A percentile compares a stretch with the other conserved stretches of the same genome.
phyloP scores from a whole-genome alignment of 78 protist genomes.

The Salpingoeca rosetta region DNA sequence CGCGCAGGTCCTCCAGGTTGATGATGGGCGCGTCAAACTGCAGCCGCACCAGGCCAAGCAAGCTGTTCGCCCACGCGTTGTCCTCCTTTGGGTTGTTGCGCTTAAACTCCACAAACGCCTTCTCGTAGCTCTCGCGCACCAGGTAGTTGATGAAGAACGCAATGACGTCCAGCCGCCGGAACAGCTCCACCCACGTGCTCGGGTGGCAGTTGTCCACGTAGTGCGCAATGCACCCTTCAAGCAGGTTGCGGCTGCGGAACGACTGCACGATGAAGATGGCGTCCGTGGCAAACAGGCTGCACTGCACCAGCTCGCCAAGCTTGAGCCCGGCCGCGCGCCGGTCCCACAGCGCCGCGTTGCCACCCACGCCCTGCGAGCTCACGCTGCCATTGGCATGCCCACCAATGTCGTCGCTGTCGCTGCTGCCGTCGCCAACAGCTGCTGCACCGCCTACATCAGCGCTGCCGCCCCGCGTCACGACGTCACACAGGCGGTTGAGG shows the following conservation, averaged over 20 bases:
- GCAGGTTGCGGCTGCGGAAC: background rate
- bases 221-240: background rate
- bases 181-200: background rate
- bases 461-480: no score
- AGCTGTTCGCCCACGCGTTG: no score
- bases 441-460: no score
- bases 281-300: background rate
- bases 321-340: no score
- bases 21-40: background rate
- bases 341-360: no score
- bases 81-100: background rate
- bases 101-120: background rate
- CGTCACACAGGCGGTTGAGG: no score
- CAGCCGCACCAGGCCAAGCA: no score
- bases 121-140: background rate
- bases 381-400: no score
- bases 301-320: background rate
- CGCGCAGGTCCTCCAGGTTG: background rate
- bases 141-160: background rate
- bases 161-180: background rate
- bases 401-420: no score
- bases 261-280: background rate
- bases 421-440: no score
- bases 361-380: no score
- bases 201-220: background rate